Evolutionary conservation across 352 stramenopile species (phyloP).

Genomic region (Phytophthora lateralis): DNA sequence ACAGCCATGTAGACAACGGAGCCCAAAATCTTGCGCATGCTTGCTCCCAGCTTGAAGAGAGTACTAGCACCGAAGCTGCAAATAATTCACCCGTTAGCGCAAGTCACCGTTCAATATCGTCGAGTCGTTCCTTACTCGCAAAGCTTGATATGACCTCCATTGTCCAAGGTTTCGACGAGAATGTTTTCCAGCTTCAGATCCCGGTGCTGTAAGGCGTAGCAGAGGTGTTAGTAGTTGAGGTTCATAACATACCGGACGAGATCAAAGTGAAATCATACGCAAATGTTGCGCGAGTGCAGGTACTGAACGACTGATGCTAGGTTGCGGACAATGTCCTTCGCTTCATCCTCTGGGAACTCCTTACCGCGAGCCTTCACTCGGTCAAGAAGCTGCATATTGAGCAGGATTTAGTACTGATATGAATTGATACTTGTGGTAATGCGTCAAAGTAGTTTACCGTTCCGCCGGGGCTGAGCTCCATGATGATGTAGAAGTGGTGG

Average conservation of each 20-base stretch:
- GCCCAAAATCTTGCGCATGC: constrained; percentile 81
- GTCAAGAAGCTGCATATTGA: constrained; percentile 52
- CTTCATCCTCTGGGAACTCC: constrained; percentile 58
- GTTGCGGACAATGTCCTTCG: constrained; percentile 64
- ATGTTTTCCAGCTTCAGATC: constrained; percentile 88
- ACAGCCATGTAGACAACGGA: constrained; percentile 88
- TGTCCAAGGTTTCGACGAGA: constrained; percentile 58
- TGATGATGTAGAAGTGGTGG: constrained; percentile 87
- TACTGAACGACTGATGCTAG: constrained; percentile 84
- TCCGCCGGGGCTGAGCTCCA: constrained; percentile 75
- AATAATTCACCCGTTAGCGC: background rate
- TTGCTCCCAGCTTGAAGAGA: constrained; percentile 73
- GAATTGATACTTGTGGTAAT: background rate
- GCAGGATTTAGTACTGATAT: background rate
- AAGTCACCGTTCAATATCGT: background rate
- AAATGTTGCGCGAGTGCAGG: constrained; percentile 82
- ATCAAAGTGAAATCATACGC: constrained; percentile 39
- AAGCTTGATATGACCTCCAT: constrained; percentile 70
- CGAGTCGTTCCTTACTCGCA: constrained; percentile 64
- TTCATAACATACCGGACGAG: background rate
- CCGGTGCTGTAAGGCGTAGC: constrained; percentile 49
- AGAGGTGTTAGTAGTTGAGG: background rate
- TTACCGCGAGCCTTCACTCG: constrained; percentile 53
- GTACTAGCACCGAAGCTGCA: constrained; percentile 79
- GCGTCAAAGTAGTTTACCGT: constrained; percentile 43